phyloP scores from a whole-genome alignment of 2,329 filamentous ascomycete genomes.

The Nigrospora sphaerica region DNA sequence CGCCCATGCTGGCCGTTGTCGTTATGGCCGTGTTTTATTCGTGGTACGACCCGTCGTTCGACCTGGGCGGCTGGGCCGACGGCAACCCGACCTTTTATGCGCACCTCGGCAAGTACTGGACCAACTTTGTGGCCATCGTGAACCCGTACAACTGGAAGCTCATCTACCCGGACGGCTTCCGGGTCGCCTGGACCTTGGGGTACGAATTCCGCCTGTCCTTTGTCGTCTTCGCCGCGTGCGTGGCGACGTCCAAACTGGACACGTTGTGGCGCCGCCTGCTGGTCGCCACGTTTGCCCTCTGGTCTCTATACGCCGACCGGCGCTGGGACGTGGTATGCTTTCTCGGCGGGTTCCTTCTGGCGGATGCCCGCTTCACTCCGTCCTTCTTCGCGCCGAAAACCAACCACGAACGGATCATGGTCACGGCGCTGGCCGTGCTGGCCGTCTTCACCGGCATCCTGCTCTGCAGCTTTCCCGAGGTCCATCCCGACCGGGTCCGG shows the following conservation, averaged over 20 bases:
- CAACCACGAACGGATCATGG: too few relatives aligned
- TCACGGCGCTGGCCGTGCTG: neutral
- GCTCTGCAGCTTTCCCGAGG: too few relatives aligned
- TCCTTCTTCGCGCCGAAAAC: too few relatives aligned
- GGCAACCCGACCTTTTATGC: neutral
- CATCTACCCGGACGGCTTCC: too few relatives aligned
- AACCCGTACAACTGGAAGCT: neutral
- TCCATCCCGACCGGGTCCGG: neutral
- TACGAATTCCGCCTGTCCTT: constrained; percentile 2
- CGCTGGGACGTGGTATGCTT: too few relatives aligned
- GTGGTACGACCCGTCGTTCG: neutral
- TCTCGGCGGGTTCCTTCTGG: too few relatives aligned
- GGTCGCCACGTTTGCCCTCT: too few relatives aligned
- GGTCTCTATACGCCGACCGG: too few relatives aligned
- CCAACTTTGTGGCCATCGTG: neutral
- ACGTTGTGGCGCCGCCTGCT: too few relatives aligned
- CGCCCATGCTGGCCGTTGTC: neutral
- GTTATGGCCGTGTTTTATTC: neutral
- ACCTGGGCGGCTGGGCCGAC: neutral
- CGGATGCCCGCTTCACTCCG: too few relatives aligned
- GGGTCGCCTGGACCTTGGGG: neutral
- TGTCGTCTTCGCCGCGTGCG: neutral
- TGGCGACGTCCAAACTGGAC: neutral
- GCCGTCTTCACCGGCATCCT: neutral
- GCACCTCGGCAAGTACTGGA: neutral